A percentile compares a stretch with the other conserved stretches of the same genome.
phyloP scores from a whole-genome alignment of 2,329 filamentous ascomycete genomes.

The Tricladium varicosporioides region DNA sequence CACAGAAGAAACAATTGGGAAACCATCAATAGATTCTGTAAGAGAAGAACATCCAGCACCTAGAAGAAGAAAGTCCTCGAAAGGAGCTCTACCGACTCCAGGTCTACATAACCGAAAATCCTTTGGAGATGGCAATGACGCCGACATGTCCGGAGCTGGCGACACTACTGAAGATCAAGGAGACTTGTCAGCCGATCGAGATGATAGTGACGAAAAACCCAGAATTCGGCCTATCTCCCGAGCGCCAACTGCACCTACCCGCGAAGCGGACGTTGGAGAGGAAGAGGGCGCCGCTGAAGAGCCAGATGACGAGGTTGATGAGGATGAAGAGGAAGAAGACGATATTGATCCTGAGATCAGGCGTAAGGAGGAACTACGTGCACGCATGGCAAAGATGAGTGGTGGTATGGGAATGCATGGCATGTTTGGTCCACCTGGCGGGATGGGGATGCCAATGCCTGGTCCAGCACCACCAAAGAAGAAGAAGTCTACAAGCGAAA shows the following conservation, averaged over 20 bases:
- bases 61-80: conserved; percentile 53
- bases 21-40: conserved; percentile 49
- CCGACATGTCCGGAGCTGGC: conserved; percentile 62
- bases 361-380: conserved; percentile 82
- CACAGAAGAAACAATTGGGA: conserved; percentile 46
- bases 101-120: conserved; percentile 36
- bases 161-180: conserved; percentile 61
- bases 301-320: conserved; percentile 45
- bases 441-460: conserved; percentile 66
- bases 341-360: conserved; percentile 85
- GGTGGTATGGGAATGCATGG: conserved; percentile 96
- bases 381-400: conserved; percentile 98
- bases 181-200: conserved; percentile 60
- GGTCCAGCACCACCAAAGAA: conserved; percentile 50
- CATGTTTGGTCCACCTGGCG: conserved; percentile 77
- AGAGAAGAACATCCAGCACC: conserved; percentile 42
- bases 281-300: conserved; percentile 45
- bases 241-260: conserved; percentile 40
- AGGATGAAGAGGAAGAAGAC: conserved; percentile 71
- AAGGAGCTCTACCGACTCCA: conserved; percentile 36
- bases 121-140: conserved; percentile 60
- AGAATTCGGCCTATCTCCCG: conserved; percentile 35
- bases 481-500: conserved; percentile 49
- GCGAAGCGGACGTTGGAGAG: conserved; percentile 43
- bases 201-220: conserved; percentile 67